Evolutionary conservation across 2,329 filamentous ascomycete genomes (phyloP), one percentile per base, ranked within the genome.

Genomic region (Bimuria novae-zelandiae): DNA sequence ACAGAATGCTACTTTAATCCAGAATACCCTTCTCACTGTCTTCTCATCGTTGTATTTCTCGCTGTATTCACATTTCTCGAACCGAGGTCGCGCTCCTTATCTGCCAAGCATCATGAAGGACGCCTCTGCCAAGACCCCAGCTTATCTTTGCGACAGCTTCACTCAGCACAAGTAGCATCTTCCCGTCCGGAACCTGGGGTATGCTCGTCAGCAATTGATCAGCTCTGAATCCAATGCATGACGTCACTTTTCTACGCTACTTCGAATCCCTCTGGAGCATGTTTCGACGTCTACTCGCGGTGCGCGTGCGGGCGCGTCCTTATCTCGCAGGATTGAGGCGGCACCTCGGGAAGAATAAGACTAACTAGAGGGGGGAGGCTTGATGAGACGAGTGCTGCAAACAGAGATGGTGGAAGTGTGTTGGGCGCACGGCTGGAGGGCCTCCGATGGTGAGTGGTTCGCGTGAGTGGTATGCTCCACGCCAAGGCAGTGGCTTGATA

Each of bases 121-220:
- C 21, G 36, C 37, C 10, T 19, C 23, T 36, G 61, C 61, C 60
- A 64, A 64, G 61, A 25, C 45, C 36, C 35, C 16, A 33, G 36
- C 54, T 62, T 61, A 61, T 64, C 60, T 59, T 48, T 55, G 4
- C 52, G n/a, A 23, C 32, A n/a, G n/a, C 45, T n/a, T 27, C 42
- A 25, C 23, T n/a, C 43, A 16, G 35, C 22, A 42, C 22, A 36
- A 19, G 29, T 33, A 45, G 37, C 21, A 44, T 45, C 19, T 32
- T 44, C n/a, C 23, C 40, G 23, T 17, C 25, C 16, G 27, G 25
- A 41, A 49, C 36, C 46, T 32, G 46, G 46, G 46, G 46, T 21
- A 49, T 14, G 46, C 46, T 14, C 36, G 35, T 29, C 25, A 39
- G 45, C 45, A 17, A 3, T 23, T 12, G 16, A 14, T 16, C 16